Percentiles rank a stretch among this genome's conserved stretches.
phyloP scores from a whole-genome alignment of 2,329 filamentous ascomycete genomes.

The Beauveria sp. region DNA sequence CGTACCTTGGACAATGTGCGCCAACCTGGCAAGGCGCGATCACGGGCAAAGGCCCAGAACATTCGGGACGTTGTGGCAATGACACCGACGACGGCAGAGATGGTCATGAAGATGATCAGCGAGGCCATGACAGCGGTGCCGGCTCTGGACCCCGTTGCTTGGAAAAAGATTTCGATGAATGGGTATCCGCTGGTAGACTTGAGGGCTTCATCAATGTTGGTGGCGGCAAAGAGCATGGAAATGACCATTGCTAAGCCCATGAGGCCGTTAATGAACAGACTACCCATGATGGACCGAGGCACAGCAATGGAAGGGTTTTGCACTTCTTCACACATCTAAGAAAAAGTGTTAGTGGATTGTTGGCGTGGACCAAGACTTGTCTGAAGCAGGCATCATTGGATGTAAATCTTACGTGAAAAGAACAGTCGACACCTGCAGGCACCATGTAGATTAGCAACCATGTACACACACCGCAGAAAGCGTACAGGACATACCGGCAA shows the following conservation, averaged over 20 bases:
- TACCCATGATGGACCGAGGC: slow-evolving; percentile 41
- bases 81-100: slow-evolving; percentile 42
- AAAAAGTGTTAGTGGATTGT: neutral
- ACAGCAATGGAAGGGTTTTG: slow-evolving; percentile 40
- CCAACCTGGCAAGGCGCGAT: slow-evolving; percentile 25
- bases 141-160: slow-evolving; percentile 38
- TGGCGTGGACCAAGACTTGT: neutral
- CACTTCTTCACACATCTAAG: slow-evolving; percentile 38
- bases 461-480: neutral
- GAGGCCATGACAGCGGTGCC: slow-evolving; percentile 42
- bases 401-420: neutral
- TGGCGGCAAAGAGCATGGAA: slow-evolving; percentile 46
- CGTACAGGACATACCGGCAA: neutral
- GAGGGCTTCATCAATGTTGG: slow-evolving; percentile 37
- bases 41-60: slow-evolving; percentile 43
- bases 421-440: slow-evolving; percentile 5
- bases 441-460: neutral
- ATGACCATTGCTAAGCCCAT: slow-evolving; percentile 51
- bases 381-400: too few species aligned
- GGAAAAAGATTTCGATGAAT: slow-evolving; percentile 51
- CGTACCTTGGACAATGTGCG: slow-evolving; percentile 19
- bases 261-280: slow-evolving; percentile 41
- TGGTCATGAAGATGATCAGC: slow-evolving; percentile 41
- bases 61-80: slow-evolving; percentile 51
- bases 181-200: slow-evolving; percentile 43